phyloP scores from a whole-genome alignment of 805 yeast genomes.

The Candida mattraensis region DNA sequence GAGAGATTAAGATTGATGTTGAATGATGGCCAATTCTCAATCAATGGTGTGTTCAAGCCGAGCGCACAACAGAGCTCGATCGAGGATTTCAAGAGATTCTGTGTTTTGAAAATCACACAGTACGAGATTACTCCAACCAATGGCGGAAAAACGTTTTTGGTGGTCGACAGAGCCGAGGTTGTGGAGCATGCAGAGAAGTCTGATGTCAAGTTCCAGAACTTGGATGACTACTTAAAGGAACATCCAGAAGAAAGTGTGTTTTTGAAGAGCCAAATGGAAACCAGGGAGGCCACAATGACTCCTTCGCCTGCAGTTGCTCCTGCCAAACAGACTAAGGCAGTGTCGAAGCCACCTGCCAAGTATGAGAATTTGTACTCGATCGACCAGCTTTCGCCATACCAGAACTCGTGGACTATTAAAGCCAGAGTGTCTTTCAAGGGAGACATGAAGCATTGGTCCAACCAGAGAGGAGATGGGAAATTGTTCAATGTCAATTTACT shows the following conservation, averaged over 20 bases:
- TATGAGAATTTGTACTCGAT: conserved; percentile 61
- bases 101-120: conserved; percentile 23
- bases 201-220: conserved; percentile 14
- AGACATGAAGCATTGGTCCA: conserved; percentile 85
- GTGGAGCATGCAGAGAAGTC: conserved; percentile 38
- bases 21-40: conserved; percentile 50
- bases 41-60: conserved; percentile 55
- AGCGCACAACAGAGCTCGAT: conserved; percentile 32
- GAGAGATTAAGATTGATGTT: conserved; percentile 46
- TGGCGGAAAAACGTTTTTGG: conserved; percentile 29
- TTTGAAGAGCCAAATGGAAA: conserved; percentile 15
- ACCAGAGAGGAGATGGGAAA: conserved; percentile 85
- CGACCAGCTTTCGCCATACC: conserved; percentile 89
- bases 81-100: conserved; percentile 28
- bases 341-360: conserved; percentile 21
- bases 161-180: conserved; percentile 29
- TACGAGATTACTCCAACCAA: conserved; percentile 27
- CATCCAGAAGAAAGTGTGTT: conserved; percentile 55
- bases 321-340: conserved; percentile 16
- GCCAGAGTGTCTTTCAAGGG: conserved; percentile 89
- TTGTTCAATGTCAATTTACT: conserved; percentile 83
- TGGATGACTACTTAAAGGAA: conserved; percentile 58
- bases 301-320: conserved; percentile 19
- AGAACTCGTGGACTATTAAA: conserved; percentile 86
- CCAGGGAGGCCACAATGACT: conserved; percentile 15